Base-by-base conservation (phyloP, 2,329 filamentous ascomycete species). In the Dothideomycetes sp. region DNA sequence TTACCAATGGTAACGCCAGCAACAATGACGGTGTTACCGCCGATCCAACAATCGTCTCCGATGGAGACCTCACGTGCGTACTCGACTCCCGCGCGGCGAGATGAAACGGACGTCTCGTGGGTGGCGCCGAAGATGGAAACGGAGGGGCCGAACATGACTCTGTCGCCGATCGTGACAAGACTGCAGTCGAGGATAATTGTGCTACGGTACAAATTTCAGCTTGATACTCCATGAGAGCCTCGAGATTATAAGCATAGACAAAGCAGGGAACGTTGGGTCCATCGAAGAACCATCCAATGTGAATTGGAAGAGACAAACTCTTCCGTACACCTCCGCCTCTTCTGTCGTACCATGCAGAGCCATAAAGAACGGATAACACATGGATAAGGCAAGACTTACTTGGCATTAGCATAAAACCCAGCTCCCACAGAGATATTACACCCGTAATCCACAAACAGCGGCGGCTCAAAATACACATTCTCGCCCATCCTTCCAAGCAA, bases 21-120 rank as follows among this genome's bases (percentile, higher is more conserved):
- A 32, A 88, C 63, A 14, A 94, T 73, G 16, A 69, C 75, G 4
- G 77, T 77, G 52, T 79, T 80, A 0, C 82, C 82, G 1, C 79
- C 83, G 19, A 89, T 61, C 84, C 84, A 86, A 60, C 83, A 84
- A 62, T 94, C 86, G 47, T 86, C 79, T 0, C 80, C 84, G 38
- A 94, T 77, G 11, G 57, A 59, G 0, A 73, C 64, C 0, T 65
- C 64, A 27, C 59, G 58, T 0, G 68, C 66, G 42, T 65, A 72
- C 45, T 75, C 70, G 7, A 72, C 57, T 17, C 68, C 61, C 5
- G 68, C 63, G 10, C 62, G 53, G 5, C 69, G 59, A 27, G 60
- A 64, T 36, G 64, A 59, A 4, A 73, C 67, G 31, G 70, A 68
- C 0, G 63, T 60, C 43, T 72, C 67, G 43, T 75, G 72, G 14